Conservation (phyloP, 352 stramenopile genomes). For the Phytopythium litorale region DNA sequence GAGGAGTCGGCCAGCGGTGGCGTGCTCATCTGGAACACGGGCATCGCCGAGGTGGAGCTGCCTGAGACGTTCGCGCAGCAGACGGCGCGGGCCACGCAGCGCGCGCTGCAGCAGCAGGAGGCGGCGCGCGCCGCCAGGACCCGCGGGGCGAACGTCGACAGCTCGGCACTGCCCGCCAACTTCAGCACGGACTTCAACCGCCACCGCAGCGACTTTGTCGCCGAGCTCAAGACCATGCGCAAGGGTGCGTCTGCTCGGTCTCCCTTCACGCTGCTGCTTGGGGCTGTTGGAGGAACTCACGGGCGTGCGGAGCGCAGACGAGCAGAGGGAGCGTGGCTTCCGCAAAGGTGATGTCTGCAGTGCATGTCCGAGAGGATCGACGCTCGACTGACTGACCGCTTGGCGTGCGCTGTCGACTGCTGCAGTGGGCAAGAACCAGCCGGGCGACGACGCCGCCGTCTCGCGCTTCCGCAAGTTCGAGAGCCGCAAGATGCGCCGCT, state of each 20-base stretch:
- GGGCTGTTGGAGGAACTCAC: background rate
- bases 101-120: conserved; percentile 31
- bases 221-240: conserved; percentile 61
- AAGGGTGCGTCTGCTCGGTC: conserved; percentile 30
- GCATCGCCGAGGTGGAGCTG: conserved; percentile 79
- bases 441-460: conserved; percentile 60
- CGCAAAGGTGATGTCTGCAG: conserved; percentile 25
- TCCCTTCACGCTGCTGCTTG: background rate
- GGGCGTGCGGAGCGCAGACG: conserved; percentile 36
- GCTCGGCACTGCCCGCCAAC: conserved; percentile 60
- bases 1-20: conserved; percentile 30
- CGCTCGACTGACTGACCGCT: background rate
- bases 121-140: conserved; percentile 11
- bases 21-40: conserved; percentile 72
- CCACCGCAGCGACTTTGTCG: conserved; percentile 60
- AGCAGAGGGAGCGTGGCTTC: conserved; percentile 66
- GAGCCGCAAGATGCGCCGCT: conserved; percentile 32
- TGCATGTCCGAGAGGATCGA: background rate
- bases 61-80: conserved; percentile 45
- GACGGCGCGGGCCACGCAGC: conserved; percentile 44
- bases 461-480: conserved; percentile 74
- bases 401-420: background rate
- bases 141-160: conserved; percentile 18
- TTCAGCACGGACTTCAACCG: conserved; percentile 79
- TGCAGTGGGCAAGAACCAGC: conserved; percentile 54